Evolutionary conservation across 2,329 filamentous ascomycete species (phyloP), one percentile per base, ranked within the genome.

Genomic region (Fusarium kyushuense): DNA sequence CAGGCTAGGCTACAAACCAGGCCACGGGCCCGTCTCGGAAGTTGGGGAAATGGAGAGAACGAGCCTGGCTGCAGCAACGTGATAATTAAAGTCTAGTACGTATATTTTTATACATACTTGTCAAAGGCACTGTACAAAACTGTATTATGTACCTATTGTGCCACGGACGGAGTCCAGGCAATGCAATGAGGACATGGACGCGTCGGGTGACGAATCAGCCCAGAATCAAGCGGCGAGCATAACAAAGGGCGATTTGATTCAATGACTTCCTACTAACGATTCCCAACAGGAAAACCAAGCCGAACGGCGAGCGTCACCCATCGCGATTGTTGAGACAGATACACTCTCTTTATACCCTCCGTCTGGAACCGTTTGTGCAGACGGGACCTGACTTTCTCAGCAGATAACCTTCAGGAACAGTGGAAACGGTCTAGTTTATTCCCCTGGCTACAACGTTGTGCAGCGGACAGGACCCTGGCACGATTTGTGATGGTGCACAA

Each of bases 181-280:
- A 49, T 40, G 33, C 47, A 51, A 66, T 61, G 58, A 64, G 66
- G 54, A 67, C 69, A 69, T 64, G 61, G 38, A 62, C 51, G 49
- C 55, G 70, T 74, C 62, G 70, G 70, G 67, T 74, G 72, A 74
- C 70, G 64, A 58, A 73, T 74, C 72, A 74, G 72, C 62, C 72
- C 72, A 74, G 72, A 74, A 71, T 63, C 43, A 40, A 40, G 17
- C 47, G 23, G 13, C 25, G 53, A 63, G 40, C 56, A 61, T 58
- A 53, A 32, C 42, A 63, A 67, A 65, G 48, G 30, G 19, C 29
- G n/a, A n/a, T n/a, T n/a, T n/a, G n/a, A n/a, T n/a, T 29, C 17
- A 29, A 29, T 19, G 27, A 30, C 17, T 45, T 13, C 41, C 59
- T 58, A 51, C 58, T n/a, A n/a, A n/a, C 45, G 23, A 43, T 59